A percentile compares a stretch with the other conserved stretches of the same genome.
Conservation (phyloP, 345 rosid species). For the Murraya paniculata region DNA sequence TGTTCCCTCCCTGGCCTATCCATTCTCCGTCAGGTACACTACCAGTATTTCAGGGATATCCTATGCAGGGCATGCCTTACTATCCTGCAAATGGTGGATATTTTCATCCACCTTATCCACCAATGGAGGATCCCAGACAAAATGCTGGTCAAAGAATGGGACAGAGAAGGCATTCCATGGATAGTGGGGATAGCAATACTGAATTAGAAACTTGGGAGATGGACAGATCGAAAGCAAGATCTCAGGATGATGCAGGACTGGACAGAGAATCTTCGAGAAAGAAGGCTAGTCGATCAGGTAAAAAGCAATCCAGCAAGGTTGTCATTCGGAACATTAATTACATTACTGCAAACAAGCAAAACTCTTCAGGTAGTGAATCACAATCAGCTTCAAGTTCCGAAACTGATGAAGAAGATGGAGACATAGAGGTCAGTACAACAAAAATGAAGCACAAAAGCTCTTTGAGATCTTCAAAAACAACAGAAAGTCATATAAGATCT, state of each 20-base stretch:
- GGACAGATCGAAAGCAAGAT: constrained; percentile 36
- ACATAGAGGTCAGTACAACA: constrained; percentile 20
- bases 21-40: constrained; percentile 84
- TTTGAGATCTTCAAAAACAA: constrained; percentile 38
- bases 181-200: constrained; percentile 40
- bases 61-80: constrained; percentile 82
- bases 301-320: constrained; percentile 66
- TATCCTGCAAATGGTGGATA: constrained; percentile 62
- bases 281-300: constrained; percentile 47
- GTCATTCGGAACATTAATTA: constrained; percentile 86
- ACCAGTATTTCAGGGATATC: constrained; percentile 79
- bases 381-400: constrained; percentile 50
- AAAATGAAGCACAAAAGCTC: constrained; percentile 28
- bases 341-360: constrained; percentile 61
- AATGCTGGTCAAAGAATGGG: constrained; percentile 54
- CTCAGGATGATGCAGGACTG: constrained; percentile 43
- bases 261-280: constrained; percentile 38
- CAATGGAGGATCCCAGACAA: constrained; percentile 57
- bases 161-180: constrained; percentile 61
- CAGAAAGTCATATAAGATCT: constrained; percentile 25
- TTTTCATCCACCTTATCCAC: constrained; percentile 61
- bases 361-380: constrained; percentile 58
- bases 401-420: constrained; percentile 43
- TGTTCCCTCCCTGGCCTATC: constrained; percentile 85
- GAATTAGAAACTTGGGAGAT: constrained; percentile 50